Evolutionary conservation across 495 filamentous ascomycete species (phyloP), one percentile per base, ranked within the genome.

Genomic region (Aspergillus baeticus): DNA sequence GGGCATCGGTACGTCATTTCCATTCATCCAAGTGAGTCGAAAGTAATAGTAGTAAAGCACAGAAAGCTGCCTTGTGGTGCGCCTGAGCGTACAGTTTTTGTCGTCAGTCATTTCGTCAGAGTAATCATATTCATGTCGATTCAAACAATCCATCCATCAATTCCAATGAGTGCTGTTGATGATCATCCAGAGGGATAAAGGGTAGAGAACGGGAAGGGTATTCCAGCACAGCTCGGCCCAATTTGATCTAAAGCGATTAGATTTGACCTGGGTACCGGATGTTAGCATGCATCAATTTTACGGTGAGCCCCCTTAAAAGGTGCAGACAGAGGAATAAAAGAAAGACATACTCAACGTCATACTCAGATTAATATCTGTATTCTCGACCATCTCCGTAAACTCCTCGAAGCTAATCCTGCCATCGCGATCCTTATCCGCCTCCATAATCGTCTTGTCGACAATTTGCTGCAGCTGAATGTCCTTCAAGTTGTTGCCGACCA

Each of bases 371-470:
- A 98, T 86, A 74, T 98, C 94, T 26, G 94, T 98, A 69, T 88
- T 95, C 81, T 97, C 92, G 44, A 98, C 95, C 95, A 98, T 97
- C 74, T 92, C 89, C 46, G 84, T 90, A 74, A 99, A 99, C 80
- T 99, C 94, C 78, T 97, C 92, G 65, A 99, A 99, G 77, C 90
- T 96, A 77, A 99, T 98, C 81, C 96, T 96, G 61, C 94, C 94
- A 74, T 99, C 94, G 38, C 84, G 81, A 72, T 99, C 95, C 65
- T 89, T 82, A 72, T 99, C 94, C 41, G 94, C 95, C 77, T 99
- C 94, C 94, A 98, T 98, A 68, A 99, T 99, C 49, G 94, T 99
- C 84, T 99, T 99, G 77, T 99, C 94, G 57, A 99, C 94, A 46
- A 82, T 82, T 71, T 82, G 94, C 75, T 99, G 94, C 73, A 99